Evolutionary conservation across 495 filamentous ascomycete species (phyloP).

Genomic region (Daldinia bambusicola): DNA sequence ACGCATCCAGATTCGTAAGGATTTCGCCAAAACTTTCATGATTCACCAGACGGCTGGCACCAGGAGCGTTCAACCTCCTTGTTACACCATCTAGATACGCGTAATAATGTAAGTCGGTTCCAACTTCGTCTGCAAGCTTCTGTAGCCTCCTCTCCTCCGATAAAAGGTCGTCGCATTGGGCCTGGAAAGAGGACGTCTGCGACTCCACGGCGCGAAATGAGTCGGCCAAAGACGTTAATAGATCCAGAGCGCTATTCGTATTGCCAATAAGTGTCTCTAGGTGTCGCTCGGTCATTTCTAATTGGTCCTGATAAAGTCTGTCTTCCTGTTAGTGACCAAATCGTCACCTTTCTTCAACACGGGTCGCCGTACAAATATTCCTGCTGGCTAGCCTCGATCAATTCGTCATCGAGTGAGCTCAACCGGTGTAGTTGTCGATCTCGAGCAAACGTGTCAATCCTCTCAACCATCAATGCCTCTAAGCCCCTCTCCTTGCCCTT

Average conservation of each 20-base stretch:
- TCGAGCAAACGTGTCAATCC: slow-evolving; percentile 67
- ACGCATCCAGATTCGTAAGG: slow-evolving; percentile 83
- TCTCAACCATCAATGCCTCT: slow-evolving; percentile 55
- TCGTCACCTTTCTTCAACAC: slow-evolving; percentile 18
- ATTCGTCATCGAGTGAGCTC: slow-evolving; percentile 67
- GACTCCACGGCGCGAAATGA: slow-evolving; percentile 87
- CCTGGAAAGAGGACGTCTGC: slow-evolving; percentile 90
- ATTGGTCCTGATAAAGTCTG: slow-evolving; percentile 80
- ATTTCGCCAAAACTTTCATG: slow-evolving; percentile 86
- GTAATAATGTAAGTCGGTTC: slow-evolving; percentile 89
- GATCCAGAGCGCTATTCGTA: slow-evolving; percentile 75
- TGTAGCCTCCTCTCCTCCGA: slow-evolving; percentile 80
- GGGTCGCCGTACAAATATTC: slow-evolving; percentile 76
- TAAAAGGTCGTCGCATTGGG: slow-evolving; percentile 87
- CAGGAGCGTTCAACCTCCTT: slow-evolving; percentile 88
- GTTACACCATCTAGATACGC: slow-evolving; percentile 91
- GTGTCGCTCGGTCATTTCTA: slow-evolving; percentile 80
- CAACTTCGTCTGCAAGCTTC: slow-evolving; percentile 80
- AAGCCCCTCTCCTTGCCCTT: slow-evolving; percentile 50
- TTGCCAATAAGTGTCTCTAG: slow-evolving; percentile 81
- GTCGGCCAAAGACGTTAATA: slow-evolving; percentile 78
- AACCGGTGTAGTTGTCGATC: slow-evolving; percentile 49
- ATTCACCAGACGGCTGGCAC: slow-evolving; percentile 82
- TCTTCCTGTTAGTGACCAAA: slow-evolving; percentile 42
- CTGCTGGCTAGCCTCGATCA: slow-evolving; percentile 83